Evolutionary conservation across 768 basidiomycete genomes (phyloP).

Genomic region (Hygrocybe coccinea): DNA sequence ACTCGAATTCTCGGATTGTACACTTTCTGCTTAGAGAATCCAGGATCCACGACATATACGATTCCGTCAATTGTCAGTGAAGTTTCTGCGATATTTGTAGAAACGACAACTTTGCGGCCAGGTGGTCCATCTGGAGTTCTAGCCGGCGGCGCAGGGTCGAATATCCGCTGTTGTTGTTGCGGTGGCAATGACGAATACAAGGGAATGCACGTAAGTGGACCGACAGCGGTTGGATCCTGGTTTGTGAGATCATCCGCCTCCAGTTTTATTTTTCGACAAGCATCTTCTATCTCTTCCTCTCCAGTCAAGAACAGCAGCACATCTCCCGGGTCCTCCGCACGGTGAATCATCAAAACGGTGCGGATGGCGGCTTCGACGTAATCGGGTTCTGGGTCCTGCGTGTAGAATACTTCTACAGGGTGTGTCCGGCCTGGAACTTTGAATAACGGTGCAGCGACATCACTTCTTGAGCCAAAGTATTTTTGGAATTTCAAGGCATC

Average conservation of each 20-base stretch:
- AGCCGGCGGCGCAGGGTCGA: conserved; percentile 77
- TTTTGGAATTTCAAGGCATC: conserved; percentile 96
- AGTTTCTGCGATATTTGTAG: conserved; percentile 97
- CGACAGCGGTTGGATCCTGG: conserved; percentile 67
- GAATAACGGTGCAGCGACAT: conserved; percentile 65
- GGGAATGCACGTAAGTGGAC: conserved; percentile 85
- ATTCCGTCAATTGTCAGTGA: conserved; percentile 98
- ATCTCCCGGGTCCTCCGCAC: conserved; percentile 91
- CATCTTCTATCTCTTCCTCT: conserved; percentile 97
- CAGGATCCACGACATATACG: conserved; percentile 98
- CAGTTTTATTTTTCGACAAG: conserved; percentile 86
- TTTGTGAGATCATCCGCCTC: conserved; percentile 83
- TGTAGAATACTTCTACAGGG: conserved; percentile 94
- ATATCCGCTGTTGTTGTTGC: conserved; percentile 93
- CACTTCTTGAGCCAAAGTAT: conserved; percentile 65
- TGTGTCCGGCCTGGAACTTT: conserved; percentile 92
- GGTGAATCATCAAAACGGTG: conserved; percentile 94
- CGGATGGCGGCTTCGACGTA: conserved; percentile 97
- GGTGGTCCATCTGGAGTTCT: conserved; percentile 62
- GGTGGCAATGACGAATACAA: conserved; percentile 94
- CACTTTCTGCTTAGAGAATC: conserved; percentile 96
- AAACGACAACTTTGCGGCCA: conserved; percentile 90
- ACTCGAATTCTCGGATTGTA: conserved; percentile 98
- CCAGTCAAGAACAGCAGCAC: conserved; percentile 94
- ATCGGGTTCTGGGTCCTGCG: conserved; percentile 87